A percentile compares a stretch with the other conserved stretches of the same genome.
Conservation (phyloP, 768 basidiomycete species). For the Suillus sp. region DNA sequence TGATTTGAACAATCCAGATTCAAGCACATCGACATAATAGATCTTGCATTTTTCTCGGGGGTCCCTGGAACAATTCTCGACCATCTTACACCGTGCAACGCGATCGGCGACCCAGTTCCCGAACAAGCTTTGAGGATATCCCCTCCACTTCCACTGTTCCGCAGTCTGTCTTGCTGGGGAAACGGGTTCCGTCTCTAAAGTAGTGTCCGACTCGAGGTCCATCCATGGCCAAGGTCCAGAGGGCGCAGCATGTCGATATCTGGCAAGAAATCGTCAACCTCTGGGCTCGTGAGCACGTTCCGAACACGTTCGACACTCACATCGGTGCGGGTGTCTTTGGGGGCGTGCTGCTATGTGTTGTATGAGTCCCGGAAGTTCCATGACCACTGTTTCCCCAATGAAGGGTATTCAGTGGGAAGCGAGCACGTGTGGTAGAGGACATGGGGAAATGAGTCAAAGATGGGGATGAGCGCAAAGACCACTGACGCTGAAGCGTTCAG, state of each 20-base stretch:
- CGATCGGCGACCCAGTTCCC: slow-evolving; percentile 50
- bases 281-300: background rate
- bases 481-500: too few relatives aligned
- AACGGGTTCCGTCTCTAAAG: slow-evolving; percentile 12
- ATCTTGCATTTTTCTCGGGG: slow-evolving; percentile 11
- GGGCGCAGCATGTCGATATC: slow-evolving; percentile 23
- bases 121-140: slow-evolving; percentile 39
- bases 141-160: slow-evolving; percentile 22
- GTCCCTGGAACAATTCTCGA: slow-evolving; percentile 14
- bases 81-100: slow-evolving; percentile 30
- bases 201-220: background rate
- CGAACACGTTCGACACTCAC: slow-evolving; percentile 15
- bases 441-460: background rate
- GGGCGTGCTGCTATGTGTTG: slow-evolving; percentile 14
- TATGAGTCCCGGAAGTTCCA: slow-evolving; percentile 12
- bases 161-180: slow-evolving; percentile 3
- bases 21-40: slow-evolving; percentile 41
- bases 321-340: slow-evolving; percentile 28
- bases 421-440: background rate
- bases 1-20: slow-evolving; percentile 36
- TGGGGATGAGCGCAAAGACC: too few relatives aligned
- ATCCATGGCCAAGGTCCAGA: slow-evolving; percentile 40
- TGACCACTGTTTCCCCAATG: background rate
- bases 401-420: background rate
- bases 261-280: background rate